A percentile compares a stretch with the other conserved stretches of the same genome.
Conservation (phyloP, 805 yeast species). For the Torulaspora delbrueckii region DNA sequence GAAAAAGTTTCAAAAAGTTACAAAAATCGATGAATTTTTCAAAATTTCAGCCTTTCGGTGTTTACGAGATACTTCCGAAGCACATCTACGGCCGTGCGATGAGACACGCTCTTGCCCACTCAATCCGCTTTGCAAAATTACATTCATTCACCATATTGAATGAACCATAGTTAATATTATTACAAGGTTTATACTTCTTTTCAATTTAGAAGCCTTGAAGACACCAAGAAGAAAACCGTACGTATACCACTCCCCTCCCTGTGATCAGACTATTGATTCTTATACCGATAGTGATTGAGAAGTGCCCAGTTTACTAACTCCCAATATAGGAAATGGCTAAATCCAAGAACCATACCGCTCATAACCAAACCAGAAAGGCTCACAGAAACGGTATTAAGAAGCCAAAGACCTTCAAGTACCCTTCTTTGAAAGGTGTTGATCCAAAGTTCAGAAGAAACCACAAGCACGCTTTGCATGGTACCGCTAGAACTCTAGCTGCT, state of each 20-base stretch:
- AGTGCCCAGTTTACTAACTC: slow-evolving; percentile 1
- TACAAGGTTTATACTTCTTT: background rate
- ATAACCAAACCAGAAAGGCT: slow-evolving; percentile 99
- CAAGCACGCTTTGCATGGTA: slow-evolving; percentile 98
- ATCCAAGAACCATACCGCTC: slow-evolving; percentile 99
- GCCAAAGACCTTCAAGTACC: slow-evolving; percentile 97
- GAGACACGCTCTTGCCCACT: background rate
- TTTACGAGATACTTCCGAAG: background rate
- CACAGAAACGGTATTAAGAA: slow-evolving; percentile 99
- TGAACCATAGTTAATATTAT: background rate
- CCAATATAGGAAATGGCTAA: slow-evolving; percentile 67
- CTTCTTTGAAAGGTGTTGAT: slow-evolving; percentile 97
- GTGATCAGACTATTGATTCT: no score
- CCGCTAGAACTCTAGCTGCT: slow-evolving; percentile 88
- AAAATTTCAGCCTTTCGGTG: background rate
- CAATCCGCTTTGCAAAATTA: background rate
- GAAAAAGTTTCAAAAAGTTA: no score
- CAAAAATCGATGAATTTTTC: no score
- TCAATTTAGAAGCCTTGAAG: background rate
- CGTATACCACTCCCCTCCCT: slow-evolving; percentile 1
- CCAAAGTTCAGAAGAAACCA: slow-evolving; percentile 99
- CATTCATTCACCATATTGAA: background rate
- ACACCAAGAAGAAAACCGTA: slow-evolving; percentile 9
- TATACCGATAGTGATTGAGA: no score
- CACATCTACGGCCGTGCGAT: background rate